A percentile compares a stretch with the other conserved stretches of the same genome.
Conservation (phyloP, 768 basidiomycete genomes). For the Cystofilobasidium bisporidii region DNA sequence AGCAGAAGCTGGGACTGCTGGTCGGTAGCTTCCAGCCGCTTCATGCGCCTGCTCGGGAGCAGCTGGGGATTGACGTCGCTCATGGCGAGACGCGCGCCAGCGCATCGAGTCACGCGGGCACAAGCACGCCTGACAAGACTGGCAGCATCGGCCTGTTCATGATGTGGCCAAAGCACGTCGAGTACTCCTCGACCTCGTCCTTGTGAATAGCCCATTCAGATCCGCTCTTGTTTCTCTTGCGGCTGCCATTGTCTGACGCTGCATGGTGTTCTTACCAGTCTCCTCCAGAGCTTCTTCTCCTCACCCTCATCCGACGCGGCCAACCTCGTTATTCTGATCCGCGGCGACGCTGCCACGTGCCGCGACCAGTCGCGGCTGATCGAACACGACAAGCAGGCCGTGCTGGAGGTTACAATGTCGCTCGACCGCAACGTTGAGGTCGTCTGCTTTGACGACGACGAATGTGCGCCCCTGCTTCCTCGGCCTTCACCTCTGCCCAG, state of each 20-base stretch:
- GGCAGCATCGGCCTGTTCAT: conserved; percentile 9
- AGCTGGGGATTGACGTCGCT: too few species aligned
- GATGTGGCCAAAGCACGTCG: conserved; percentile 8
- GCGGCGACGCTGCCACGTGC: conserved; percentile 5
- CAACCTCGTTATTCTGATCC: conserved; percentile 10
- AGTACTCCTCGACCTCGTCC: background rate
- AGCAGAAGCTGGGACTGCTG: too few species aligned
- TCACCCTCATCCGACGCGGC: conserved; percentile 9
- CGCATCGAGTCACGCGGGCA: too few species aligned
- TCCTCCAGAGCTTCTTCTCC: conserved; percentile 14
- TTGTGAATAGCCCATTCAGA: too few species aligned
- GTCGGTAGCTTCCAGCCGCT: too few species aligned
- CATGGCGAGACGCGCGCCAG: too few species aligned
- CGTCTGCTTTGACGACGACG: conserved; percentile 8
- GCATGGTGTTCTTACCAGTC: too few species aligned
- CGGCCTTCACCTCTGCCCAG: background rate
- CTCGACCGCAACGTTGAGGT: background rate
- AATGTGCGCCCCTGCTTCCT: background rate
- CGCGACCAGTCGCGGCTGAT: background rate
- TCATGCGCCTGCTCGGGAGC: too few species aligned
- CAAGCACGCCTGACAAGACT: too few species aligned
- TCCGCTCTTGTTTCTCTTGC: too few species aligned
- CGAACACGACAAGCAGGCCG: background rate
- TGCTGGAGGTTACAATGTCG: background rate
- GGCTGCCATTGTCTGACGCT: too few species aligned